A percentile compares a stretch with the other conserved stretches of the same genome.
Conservation (phyloP, 371 early-diverging fungal species). For the Mucor lusitanicus region DNA sequence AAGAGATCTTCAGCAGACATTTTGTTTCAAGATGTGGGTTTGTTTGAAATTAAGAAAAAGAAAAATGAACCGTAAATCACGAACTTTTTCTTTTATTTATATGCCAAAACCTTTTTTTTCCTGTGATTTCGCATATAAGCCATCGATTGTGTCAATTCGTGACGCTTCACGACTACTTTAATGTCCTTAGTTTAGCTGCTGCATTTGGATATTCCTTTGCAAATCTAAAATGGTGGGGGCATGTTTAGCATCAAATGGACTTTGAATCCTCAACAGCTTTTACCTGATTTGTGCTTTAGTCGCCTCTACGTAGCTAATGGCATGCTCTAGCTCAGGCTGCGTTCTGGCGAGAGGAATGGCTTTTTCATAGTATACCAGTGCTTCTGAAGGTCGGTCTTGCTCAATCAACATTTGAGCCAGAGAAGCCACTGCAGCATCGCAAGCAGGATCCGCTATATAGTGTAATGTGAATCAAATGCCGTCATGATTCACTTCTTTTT, state of each 20-base stretch:
- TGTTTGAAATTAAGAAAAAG: background rate
- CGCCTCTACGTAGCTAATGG: conserved; percentile 74
- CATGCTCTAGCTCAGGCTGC: conserved; percentile 84
- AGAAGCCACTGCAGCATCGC: conserved; percentile 93
- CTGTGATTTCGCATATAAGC: background rate
- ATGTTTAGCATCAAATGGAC: background rate
- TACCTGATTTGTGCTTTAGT: conserved; percentile 39
- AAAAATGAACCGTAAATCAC: background rate
- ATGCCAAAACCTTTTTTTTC: background rate
- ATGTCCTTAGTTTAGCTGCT: conserved; percentile 34
- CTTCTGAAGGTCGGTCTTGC: conserved; percentile 82
- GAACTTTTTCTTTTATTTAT: background rate
- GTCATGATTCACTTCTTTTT: conserved; percentile 55
- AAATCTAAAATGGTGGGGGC: conserved; percentile 21
- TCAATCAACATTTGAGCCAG: conserved; percentile 86
- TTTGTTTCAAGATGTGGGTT: conserved; percentile 1
- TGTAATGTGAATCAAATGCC: background rate
- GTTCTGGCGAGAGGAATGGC: conserved; percentile 86
- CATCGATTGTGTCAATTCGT: background rate
- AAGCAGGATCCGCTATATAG: conserved; percentile 9
- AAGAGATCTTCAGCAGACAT: conserved; percentile 46
- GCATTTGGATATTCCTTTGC: conserved; percentile 43
- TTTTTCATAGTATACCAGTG: conserved; percentile 77
- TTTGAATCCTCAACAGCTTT: background rate
- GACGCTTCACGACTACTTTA: conserved; percentile 4